Conservation (phyloP, 176 grass and related monocot genomes). For the Aechmea fasciata region DNA sequence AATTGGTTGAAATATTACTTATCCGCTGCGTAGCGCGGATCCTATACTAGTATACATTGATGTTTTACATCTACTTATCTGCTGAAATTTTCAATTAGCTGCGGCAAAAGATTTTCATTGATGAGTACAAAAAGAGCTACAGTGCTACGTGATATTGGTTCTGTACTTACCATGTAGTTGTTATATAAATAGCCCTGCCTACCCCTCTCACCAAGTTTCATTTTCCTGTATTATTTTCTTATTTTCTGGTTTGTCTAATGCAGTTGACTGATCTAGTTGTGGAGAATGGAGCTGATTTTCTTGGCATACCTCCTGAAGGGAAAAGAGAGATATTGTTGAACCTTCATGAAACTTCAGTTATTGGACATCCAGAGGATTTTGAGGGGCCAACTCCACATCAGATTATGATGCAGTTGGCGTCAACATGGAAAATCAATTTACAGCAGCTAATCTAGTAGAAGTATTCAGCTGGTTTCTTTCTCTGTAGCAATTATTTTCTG, state of each 20-base stretch:
- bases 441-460: constrained; percentile 58
- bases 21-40: too few relatives aligned
- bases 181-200: too few relatives aligned
- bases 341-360: constrained; percentile 49
- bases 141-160: too few relatives aligned
- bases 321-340: constrained; percentile 66
- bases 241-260: constrained; percentile 4
- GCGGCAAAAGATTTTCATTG: too few relatives aligned
- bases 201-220: background rate
- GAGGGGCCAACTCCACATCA: constrained; percentile 64
- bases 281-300: constrained; percentile 71
- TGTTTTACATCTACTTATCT: too few relatives aligned
- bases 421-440: constrained; percentile 75
- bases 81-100: too few relatives aligned
- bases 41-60: too few relatives aligned
- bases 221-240: background rate
- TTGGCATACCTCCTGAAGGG: constrained; percentile 51
- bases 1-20: too few relatives aligned
- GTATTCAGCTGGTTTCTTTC: too few relatives aligned
- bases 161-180: too few relatives aligned
- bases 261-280: constrained; percentile 80
- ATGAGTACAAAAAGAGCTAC: too few relatives aligned
- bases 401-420: constrained; percentile 91
- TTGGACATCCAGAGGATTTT: constrained; percentile 70
- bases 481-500: too few relatives aligned